Conservation (phyloP, 2,329 filamentous ascomycete species). For the Aureobasidium leucospermi region DNA sequence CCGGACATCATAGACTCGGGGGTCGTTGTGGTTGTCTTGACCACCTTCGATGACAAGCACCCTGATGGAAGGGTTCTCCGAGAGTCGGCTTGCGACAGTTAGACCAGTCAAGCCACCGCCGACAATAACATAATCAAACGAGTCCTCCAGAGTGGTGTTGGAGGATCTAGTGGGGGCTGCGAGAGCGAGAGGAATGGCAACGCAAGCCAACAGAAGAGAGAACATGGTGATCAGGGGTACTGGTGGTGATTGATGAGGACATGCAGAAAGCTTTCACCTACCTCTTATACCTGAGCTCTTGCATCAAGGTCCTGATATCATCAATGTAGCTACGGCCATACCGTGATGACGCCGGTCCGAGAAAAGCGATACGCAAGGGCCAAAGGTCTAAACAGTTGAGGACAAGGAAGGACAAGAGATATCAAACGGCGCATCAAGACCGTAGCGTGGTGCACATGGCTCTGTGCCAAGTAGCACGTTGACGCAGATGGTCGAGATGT, state of each 20-base stretch:
- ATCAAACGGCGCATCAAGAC: background rate
- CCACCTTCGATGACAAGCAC: constrained; percentile 28
- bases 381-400: background rate
- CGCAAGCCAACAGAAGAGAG: background rate
- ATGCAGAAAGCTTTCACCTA: background rate
- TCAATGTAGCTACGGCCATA: background rate
- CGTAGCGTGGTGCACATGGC: background rate
- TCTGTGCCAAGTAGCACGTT: background rate
- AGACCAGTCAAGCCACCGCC: constrained; percentile 25
- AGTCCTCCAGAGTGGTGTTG: background rate
- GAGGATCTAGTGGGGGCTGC: background rate
- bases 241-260: background rate
- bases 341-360: background rate
- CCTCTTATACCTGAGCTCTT: background rate
- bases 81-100: constrained; percentile 24
- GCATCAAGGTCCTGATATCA: background rate
- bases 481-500: background rate
- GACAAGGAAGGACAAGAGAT: background rate
- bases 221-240: background rate
- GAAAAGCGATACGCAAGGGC: background rate
- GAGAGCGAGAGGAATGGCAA: background rate
- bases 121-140: constrained; percentile 24
- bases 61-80: constrained; percentile 22
- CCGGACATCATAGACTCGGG: constrained; percentile 20
- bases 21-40: constrained; percentile 19